Base-by-base conservation (phyloP, 257 asterid genomes). In the Nicotiana obtusifolia region DNA sequence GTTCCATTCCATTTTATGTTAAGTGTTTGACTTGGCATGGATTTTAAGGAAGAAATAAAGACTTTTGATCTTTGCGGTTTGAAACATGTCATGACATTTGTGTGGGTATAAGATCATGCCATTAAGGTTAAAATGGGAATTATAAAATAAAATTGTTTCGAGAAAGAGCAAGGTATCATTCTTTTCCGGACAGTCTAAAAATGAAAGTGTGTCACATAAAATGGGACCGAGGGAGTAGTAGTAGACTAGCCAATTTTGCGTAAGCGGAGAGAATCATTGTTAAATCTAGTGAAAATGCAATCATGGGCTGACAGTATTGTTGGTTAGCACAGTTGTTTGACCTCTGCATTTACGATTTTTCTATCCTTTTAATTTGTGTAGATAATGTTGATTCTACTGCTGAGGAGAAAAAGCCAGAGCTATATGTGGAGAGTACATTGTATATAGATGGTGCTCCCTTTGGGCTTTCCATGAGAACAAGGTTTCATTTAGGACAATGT, bases 391-490 rank as follows among this genome's bases (percentile, higher is more conserved):
- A 91, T 84, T 81, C 85, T 64, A 83, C 84, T 2, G 28, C 82
- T n/a, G 98, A 94, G 87, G 97, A 94, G 67, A 87, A 88, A 79
- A 91, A 87, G 78, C 93, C 95, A 7, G 99, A 95, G 90, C 84
- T 95, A 75, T 95, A 88, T 81, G 97, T 91, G 35, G 97, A 95
- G 89, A 89, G 95, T 84, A 88, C 91, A 85, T 85, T 95, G 90
- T 90, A 88, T 81, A 85, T 95, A 41, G 99, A 95, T 91, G 99
- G 98, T 14, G 97, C 98, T 4, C 98, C 99, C 16, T 94, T 95
- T 86, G 99, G 99, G 59, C 98, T 95, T 78, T 97, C 99, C 83
- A 91, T 91, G 94, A 88, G 98, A 86, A 91, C 99, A 64, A 94
- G 99, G 99, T 93, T 87, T 82, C 56, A 24, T 62, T 64, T 52